These are phyloP conservation scores for Aspergillus wentii DNA, from an alignment of 495 filamentous ascomycete species.

Conservation along the genomic window DNA sequence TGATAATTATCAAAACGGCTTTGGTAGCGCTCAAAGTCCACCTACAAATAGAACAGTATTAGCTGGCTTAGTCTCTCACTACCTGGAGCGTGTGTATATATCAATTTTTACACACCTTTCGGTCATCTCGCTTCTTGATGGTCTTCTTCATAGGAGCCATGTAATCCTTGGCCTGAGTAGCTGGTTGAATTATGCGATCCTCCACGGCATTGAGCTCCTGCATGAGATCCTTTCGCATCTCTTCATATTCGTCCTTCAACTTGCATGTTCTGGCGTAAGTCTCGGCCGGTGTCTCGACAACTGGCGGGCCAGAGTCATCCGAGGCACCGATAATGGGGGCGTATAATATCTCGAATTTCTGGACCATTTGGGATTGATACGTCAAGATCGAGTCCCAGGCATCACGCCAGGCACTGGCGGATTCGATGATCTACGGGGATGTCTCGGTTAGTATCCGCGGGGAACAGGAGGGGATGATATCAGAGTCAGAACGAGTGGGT, in stretches of 20 bases:
- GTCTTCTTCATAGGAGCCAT: slow-evolving; percentile 78
- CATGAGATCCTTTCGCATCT: slow-evolving; percentile 68
- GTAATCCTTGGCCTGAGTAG: slow-evolving; percentile 63
- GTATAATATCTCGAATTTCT: slow-evolving; percentile 76
- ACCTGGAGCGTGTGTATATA: no score
- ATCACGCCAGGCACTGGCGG: slow-evolving; percentile 77
- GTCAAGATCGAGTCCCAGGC: slow-evolving; percentile 73
- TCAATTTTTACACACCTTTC: slow-evolving; percentile 66
- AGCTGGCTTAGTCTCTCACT: no score
- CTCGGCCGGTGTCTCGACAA: slow-evolving; percentile 55
- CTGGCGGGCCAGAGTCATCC: slow-evolving; percentile 46
- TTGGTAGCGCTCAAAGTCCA: slow-evolving; percentile 83
- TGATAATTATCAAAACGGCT: slow-evolving; percentile 64
- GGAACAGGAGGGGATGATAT: neutral
- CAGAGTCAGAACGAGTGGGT: slow-evolving; percentile 1
- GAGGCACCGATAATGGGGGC: slow-evolving; percentile 70
- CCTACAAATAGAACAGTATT: no score
- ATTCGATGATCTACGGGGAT: slow-evolving; percentile 81
- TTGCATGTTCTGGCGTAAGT: slow-evolving; percentile 62
- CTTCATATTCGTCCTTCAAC: slow-evolving; percentile 65
- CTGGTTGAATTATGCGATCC: slow-evolving; percentile 64
- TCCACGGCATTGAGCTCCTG: slow-evolving; percentile 75
- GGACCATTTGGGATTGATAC: slow-evolving; percentile 63
- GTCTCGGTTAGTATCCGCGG: neutral
- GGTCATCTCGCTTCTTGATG: slow-evolving; percentile 88